Base-by-base conservation (phyloP, 2,329 filamentous ascomycete species). In the Ophiostoma perfectum region DNA sequence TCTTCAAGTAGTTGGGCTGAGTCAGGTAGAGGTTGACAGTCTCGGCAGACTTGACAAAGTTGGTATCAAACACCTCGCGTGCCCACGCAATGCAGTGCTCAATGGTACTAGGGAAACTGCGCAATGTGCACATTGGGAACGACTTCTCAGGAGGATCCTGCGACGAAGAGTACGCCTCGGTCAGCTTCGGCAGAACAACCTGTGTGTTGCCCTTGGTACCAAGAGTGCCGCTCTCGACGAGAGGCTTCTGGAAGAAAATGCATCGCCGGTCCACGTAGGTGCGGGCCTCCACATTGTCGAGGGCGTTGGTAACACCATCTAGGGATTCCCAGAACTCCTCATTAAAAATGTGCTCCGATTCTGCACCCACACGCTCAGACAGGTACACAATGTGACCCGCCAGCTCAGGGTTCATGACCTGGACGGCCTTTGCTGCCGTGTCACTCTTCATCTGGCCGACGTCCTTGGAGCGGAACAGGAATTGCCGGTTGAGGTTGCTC, bases 81-180 rank as follows among this genome's bases (percentile, higher is more conserved):
- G 93, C 90, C 95, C 95, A 99, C 2, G 95, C 95, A 77, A 99
- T 99, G 0, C 95, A 98, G 79, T 99, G 95, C 80, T 99, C 93
- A 75, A 99, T 99, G 75, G 90, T 90, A 83, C 99, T 99, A 70
- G 95, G 95, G 83, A 99, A 99, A 79, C 93, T 97, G 76, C 92
- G 88, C 71, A 99, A 85, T 5, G 95, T 98, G 79, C 95, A 99
- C 93, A 98, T 98, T 0, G 95, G 95, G 84, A 99, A 98, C 0
- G 95, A 96, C 81, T 97, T 93, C 83, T 99, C 96, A 0, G 95
- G 95, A 0, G 95, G 95, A 77, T 99, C 96, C 77, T 97, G 94
- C 27, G 95, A 98, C 4, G 82, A 84, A 0, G 95, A 97, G 81
- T 99, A 99, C 0, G 95, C 98, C 79, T 99, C 96, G 0, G 95